These are phyloP conservation scores for Hemerocallis citrina DNA, from an alignment of 106 monocot species.

Conservation along the genomic window DNA sequence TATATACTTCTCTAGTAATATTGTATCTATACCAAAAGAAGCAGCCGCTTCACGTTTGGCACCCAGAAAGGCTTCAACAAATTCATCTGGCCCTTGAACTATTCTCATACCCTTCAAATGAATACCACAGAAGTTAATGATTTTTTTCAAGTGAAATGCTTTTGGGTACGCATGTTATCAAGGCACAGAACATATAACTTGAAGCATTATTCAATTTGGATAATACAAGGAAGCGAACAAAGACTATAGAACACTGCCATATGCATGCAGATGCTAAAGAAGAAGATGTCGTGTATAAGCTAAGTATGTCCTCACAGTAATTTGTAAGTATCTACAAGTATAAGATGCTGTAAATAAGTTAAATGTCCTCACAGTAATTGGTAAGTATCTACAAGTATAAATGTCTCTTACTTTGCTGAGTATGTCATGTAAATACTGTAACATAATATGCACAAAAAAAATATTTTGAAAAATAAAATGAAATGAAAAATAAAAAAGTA, in stretches of 20 bases:
- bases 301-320: no score
- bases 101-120: constrained; percentile 90
- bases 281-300: no score
- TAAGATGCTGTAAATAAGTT: no score
- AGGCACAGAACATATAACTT: not conserved
- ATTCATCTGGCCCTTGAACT: constrained; percentile 66
- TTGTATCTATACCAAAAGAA: constrained; percentile 82
- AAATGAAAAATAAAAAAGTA: no score
- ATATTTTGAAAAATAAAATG: no score
- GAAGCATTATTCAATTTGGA: not conserved
- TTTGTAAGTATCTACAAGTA: no score
- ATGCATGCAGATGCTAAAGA: not conserved
- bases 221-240: not conserved
- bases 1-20: constrained; percentile 93
- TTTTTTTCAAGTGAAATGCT: not conserved
- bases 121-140: not conserved
- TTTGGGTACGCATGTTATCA: no score
- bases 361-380: no score
- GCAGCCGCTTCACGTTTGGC: constrained; percentile 95
- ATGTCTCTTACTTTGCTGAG: no score
- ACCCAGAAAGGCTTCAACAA: constrained; percentile 71
- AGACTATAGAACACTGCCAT: not conserved
- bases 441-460: no score
- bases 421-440: no score
- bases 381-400: no score